A percentile compares a stretch with the other conserved stretches of the same genome.
These are phyloP conservation scores for Phaffia australis DNA, from an alignment of 768 basidiomycete species.

Conservation along the genomic window DNA sequence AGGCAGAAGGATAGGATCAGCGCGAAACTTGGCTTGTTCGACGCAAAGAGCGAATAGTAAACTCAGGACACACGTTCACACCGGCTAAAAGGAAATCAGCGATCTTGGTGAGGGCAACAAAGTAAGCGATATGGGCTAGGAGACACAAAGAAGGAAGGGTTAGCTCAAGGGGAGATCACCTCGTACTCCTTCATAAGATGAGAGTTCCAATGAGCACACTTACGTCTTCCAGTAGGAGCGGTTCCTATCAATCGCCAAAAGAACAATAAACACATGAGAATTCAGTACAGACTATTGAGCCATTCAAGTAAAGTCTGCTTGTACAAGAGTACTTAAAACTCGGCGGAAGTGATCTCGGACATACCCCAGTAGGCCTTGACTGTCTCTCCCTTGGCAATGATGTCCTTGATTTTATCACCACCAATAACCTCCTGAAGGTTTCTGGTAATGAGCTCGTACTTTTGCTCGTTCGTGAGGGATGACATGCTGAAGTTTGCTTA, in stretches of 20 bases:
- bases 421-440: slow-evolving; percentile 79
- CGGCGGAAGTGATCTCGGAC: slow-evolving; percentile 33
- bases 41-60: not conserved
- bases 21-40: no score
- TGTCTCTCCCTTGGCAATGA: slow-evolving; percentile 62
- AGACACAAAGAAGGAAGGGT: not conserved
- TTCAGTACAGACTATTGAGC: not conserved
- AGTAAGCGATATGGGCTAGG: slow-evolving; percentile 91
- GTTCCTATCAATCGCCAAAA: slow-evolving; percentile 52
- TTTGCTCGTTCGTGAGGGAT: slow-evolving; percentile 30
- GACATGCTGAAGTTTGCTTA: no score
- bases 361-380: slow-evolving; percentile 87
- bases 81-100: slow-evolving; percentile 89
- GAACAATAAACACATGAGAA: not conserved
- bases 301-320: not conserved
- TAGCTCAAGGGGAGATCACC: not conserved
- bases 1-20: not conserved
- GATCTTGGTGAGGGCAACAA: slow-evolving; percentile 86
- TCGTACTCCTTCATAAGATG: not conserved
- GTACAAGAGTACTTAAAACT: not conserved
- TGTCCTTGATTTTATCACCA: slow-evolving; percentile 66
- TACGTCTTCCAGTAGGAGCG: slow-evolving; percentile 88
- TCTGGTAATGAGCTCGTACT: slow-evolving; percentile 72
- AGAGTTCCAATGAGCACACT: slow-evolving; percentile 34
- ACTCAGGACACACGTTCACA: slow-evolving; percentile 53